Base-by-base conservation (phyloP, 768 basidiomycete species). In the Amanita brunnescens region DNA sequence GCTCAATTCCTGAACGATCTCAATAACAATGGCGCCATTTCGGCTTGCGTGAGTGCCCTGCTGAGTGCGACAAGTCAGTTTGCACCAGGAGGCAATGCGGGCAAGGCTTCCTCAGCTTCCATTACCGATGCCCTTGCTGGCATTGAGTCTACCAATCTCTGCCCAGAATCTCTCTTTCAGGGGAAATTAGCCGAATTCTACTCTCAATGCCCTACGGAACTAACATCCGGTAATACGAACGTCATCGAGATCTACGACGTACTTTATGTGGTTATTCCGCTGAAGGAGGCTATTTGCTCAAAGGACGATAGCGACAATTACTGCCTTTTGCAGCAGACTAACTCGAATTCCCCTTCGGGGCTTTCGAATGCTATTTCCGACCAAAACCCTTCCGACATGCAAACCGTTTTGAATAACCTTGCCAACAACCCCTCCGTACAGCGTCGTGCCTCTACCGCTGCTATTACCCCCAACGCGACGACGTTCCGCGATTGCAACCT, bases 221-320 rank as follows among this genome's bases (percentile, higher is more conserved):
- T 99, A 58, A 80, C 79, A 2, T 68, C 75, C 8, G 61, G 69
- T 42, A 77, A 76, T 55, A 1, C 40, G 0, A 63, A 72, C 21
- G 86, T 96, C 41, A 63, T 79, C 63, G 58, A 66, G 23, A 67
- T 78, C 1, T 99, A 98, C 69, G 94, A 97, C 62, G 70, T 81
- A 26, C 69, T 97, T 24, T 99, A 91, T 70, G 56, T 75, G 53
- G 56, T 94, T 40, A 55, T 62, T 9, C 91, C 93, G 6, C 63
- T 95, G 62, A 70, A 69, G 54, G 57, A 63, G 5, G 83, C 91
- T 23, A 62, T 90, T 26, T 97, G 94, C 70, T 58, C 84, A 41
- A 87, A 89, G 75, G 80, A 87, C 59, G 80, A 83, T 59, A 70
- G 59, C 42, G 83, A 80, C 29, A 69, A 73, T 34, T 96, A 77